Base-by-base conservation (phyloP, 1,284 basidiomycete species). In the Tetrapyrgos nigripes region DNA sequence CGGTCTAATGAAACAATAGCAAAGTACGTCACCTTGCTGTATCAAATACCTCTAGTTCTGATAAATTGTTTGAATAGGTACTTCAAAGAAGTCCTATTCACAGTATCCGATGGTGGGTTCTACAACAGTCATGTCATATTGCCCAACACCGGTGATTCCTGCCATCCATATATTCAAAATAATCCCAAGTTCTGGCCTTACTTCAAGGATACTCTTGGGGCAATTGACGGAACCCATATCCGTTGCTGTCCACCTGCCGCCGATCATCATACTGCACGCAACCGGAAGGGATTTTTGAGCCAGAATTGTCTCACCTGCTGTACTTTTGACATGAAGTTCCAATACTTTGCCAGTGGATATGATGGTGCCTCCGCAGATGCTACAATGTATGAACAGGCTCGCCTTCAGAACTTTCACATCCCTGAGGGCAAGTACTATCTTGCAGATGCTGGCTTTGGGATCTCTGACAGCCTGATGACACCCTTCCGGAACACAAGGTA, bases 401-500 rank as follows among this genome's bases (percentile, higher is more conserved):
- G 62, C 1, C 2, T 50, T 1, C 35, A 27, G 40, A 64, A 67
- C 51, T 45, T 70, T 2, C 29, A 47, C 13, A 59, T 70, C 26
- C 67, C 66, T 1, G 50, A 29, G 11, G 61, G 63, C 4, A 58
- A 61, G 33, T 70, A 62, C 40, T 67, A 68, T 52, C 52, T 69
- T 13, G 50, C 50, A 4, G n/a, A n/a, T n/a, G n/a, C n/a, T 37
- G 66, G 72, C 0, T 76, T 73, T 62, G 59, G 67, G 2, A 29
- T 61, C 17, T 72, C 73, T 62, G 64, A 72, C 58, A 51, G 53
- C 8, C 62, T 75, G 3, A 58, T 77, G 17, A 63, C 66, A 2
- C 76, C 74, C 2, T 77, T 77, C 60, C 66, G 63, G 26, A 66
- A 67, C 28, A 62, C 69, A 2, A 58, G 70, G 0, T 79, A 79